Evolutionary conservation across 176 grass and related monocot species (phyloP).

Genomic region (Triticum urartu): DNA sequence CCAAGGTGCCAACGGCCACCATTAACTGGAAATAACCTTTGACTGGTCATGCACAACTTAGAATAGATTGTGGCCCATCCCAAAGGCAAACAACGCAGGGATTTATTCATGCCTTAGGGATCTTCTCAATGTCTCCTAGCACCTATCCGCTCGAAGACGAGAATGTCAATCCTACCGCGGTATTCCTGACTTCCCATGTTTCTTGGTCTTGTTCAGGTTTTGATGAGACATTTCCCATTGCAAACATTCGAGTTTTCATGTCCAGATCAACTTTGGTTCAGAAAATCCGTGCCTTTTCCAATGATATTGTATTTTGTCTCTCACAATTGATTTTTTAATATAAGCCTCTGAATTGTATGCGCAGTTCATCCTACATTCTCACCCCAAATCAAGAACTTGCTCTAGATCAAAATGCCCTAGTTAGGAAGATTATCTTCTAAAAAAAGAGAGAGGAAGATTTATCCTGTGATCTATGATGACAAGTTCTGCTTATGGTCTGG

Average conservation of each 20-base stretch:
- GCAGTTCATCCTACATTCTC: background rate
- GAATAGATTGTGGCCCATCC: slow-evolving; percentile 1
- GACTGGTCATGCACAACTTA: slow-evolving; percentile 21
- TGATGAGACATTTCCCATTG: background rate
- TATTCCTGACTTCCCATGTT: slow-evolving; percentile 21
- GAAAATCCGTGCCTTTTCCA: background rate
- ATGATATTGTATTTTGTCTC: background rate
- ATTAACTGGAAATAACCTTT: slow-evolving; percentile 49
- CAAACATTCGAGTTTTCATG: slow-evolving; percentile 8
- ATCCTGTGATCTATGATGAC: background rate
- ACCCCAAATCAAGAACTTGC: background rate
- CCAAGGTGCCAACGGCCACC: slow-evolving; percentile 9
- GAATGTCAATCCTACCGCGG: slow-evolving; percentile 64
- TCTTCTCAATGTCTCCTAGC: slow-evolving; percentile 51
- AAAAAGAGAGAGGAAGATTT: background rate
- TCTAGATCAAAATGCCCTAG: background rate
- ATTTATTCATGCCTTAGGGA: slow-evolving; percentile 22
- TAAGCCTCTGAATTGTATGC: background rate
- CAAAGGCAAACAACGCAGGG: background rate
- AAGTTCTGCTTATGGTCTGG: background rate
- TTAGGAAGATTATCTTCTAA: too few species aligned
- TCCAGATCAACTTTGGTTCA: background rate
- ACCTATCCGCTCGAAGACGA: slow-evolving; percentile 45
- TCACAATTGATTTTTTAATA: background rate
- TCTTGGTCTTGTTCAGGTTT: slow-evolving; percentile 15